Base-by-base conservation (phyloP, 768 basidiomycete species). In the Mrakia hoshinonis region DNA sequence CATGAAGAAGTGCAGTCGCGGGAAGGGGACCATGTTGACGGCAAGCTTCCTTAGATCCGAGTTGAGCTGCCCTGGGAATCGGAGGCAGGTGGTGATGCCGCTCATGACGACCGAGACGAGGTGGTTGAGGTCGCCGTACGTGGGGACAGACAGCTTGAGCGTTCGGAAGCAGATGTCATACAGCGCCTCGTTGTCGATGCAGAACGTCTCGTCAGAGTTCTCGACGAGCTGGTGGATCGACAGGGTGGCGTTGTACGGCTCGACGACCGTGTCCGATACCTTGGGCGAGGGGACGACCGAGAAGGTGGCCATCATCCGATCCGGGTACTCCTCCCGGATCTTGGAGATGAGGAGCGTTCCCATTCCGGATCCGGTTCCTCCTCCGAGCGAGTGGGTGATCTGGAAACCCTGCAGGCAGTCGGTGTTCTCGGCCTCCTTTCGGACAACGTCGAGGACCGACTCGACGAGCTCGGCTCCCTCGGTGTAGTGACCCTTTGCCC, bases 221-320 rank as follows among this genome's bases (percentile, higher is more conserved):
- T 98, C 96, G 66, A 98, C 96, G 52, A 98, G 87, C 82, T 98
- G 96, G 81, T 98, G 95, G 13, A 98, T 92, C 11, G 69, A 70
- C 67, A 98, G 89, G 4, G 93, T 96, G 43, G 95, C 96, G 81
- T 98, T 98, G 86, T 98, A 99, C 3, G 96, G 95, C 89, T 98
- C 95, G 75, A 97, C 94, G 76, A 99, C 96, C 70, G 96, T 98
- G 80, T 98, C 96, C 15, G 94, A 98, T 67, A 97, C 94, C 81
- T 95, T 95, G 69, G 95, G 93, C 81, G 87, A 89, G 38, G 95
- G 95, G 20, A 98, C 91, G 77, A 99, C 95, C 69, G 96, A 98
- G 85, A 95, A 99, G 73, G 96, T 98, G 81, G 91, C 92, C 95
- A 98, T 97, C 95, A 99, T 99, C 69, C 96, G 85, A 81, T 99